Percentiles rank a stretch among this genome's conserved stretches.
Conservation (phyloP, 2,329 filamentous ascomycete genomes). For the Scytalidium lignicola region DNA sequence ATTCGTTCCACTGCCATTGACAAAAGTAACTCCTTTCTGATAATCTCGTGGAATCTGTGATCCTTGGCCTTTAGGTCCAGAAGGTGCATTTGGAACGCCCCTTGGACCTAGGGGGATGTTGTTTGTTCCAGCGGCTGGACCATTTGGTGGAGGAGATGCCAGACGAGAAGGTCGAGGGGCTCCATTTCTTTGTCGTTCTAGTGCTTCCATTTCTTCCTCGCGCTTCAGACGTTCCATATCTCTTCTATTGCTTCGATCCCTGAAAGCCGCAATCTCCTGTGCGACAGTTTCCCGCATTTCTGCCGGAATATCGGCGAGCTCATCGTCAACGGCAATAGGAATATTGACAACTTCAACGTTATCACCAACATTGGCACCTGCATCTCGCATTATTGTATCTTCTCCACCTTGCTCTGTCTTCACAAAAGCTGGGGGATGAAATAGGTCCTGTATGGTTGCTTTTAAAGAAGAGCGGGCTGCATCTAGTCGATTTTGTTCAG, state of each 20-base stretch:
- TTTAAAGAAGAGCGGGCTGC: slow-evolving; percentile 63
- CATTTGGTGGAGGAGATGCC: slow-evolving; percentile 61
- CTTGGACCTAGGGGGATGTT: slow-evolving; percentile 72
- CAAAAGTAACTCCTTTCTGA: slow-evolving; percentile 74
- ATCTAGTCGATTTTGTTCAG: slow-evolving; percentile 63
- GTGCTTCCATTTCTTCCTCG: slow-evolving; percentile 89
- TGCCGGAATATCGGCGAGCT: slow-evolving; percentile 88
- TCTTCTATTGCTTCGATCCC: slow-evolving; percentile 81
- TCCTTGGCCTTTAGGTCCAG: slow-evolving; percentile 59
- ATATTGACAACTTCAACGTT: slow-evolving; percentile 86
- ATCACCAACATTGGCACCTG: slow-evolving; percentile 48
- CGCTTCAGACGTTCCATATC: slow-evolving; percentile 82
- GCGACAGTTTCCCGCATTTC: slow-evolving; percentile 96
- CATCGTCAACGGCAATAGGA: slow-evolving; percentile 80
- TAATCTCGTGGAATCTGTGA: slow-evolving; percentile 64
- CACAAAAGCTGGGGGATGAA: slow-evolving; percentile 54
- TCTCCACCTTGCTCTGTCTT: slow-evolving; percentile 55
- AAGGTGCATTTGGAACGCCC: slow-evolving; percentile 68
- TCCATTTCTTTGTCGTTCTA: slow-evolving; percentile 71
- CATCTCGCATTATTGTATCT: slow-evolving; percentile 65
- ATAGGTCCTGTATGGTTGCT: slow-evolving; percentile 64
- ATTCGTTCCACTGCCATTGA: slow-evolving; percentile 70
- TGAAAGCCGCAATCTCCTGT: slow-evolving; percentile 88
- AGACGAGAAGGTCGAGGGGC: slow-evolving; percentile 61
- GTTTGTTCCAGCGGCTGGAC: slow-evolving; percentile 60